A percentile compares a stretch with the other conserved stretches of the same genome.
Evolutionary conservation across 345 rosid species (phyloP).

Genomic region (Eucalyptus polyanthemos): DNA sequence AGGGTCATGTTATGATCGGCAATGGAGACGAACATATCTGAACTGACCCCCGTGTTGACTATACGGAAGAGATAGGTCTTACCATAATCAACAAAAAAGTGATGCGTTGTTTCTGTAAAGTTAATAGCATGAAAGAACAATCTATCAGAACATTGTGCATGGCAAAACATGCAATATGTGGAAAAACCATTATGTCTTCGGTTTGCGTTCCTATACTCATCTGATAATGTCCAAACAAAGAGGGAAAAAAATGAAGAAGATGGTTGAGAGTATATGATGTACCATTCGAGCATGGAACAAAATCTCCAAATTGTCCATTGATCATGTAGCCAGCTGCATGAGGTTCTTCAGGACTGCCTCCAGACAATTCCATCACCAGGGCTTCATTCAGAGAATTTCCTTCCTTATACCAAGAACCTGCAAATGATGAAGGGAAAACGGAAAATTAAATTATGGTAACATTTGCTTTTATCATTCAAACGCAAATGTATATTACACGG

Average conservation of each 20-base stretch:
- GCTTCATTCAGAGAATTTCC: not conserved
- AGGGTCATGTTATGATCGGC: conserved; percentile 8
- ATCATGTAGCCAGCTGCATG: not conserved
- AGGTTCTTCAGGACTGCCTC: not conserved
- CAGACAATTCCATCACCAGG: not conserved
- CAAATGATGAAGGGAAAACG: not conserved
- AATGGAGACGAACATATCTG: conserved; percentile 7
- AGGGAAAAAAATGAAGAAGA: not conserved
- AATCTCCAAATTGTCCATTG: not conserved
- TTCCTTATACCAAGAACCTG: not conserved
- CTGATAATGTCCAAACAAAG: not conserved
- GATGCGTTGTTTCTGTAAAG: not conserved
- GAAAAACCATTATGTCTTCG: not conserved
- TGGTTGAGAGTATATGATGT: not conserved
- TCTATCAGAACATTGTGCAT: not conserved
- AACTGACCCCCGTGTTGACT: conserved; percentile 12
- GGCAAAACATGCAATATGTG: not conserved
- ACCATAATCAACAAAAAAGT: not conserved
- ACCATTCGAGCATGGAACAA: not conserved
- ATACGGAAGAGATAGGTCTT: conserved; percentile 19
- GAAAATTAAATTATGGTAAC: not conserved
- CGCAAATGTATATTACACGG: too few species aligned
- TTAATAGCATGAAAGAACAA: not conserved
- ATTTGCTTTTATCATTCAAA: not conserved
- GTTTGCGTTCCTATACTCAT: not conserved